Evolutionary conservation across 495 filamentous ascomycete genomes (phyloP).

Genomic region (Lophiostoma macrostomum): DNA sequence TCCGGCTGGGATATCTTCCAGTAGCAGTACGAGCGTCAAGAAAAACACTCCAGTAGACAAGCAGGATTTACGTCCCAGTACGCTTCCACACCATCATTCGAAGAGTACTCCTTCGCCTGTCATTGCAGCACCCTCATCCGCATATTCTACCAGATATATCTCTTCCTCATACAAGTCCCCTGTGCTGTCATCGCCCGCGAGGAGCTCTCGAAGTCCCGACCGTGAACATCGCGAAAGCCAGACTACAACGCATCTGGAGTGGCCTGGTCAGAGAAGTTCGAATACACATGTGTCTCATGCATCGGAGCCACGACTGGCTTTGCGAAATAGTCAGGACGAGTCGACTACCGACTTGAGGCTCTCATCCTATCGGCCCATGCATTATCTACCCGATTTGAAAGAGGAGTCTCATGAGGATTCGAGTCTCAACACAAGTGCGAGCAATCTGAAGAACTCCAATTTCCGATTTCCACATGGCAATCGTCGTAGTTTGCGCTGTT

Average conservation of each 20-base stretch:
- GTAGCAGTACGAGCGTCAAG: not conserved
- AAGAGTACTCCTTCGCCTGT: slow-evolving; percentile 16
- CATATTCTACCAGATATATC: slow-evolving; percentile 15
- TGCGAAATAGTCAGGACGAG: slow-evolving; percentile 14
- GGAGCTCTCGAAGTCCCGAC: not conserved
- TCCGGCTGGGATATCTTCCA: not conserved
- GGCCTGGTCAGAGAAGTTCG: slow-evolving; percentile 18
- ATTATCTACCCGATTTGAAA: slow-evolving; percentile 40
- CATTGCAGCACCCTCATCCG: slow-evolving; percentile 8
- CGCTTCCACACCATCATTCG: slow-evolving; percentile 7
- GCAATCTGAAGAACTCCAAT: slow-evolving; percentile 26
- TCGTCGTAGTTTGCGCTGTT: slow-evolving; percentile 5
- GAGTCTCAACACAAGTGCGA: slow-evolving; percentile 37
- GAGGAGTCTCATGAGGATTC: slow-evolving; percentile 42
- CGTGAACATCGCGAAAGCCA: slow-evolving; percentile 22
- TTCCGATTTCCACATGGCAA: slow-evolving; percentile 33
- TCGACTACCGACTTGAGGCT: slow-evolving; percentile 27
- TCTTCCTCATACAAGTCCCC: slow-evolving; percentile 1
- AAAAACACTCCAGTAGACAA: not conserved
- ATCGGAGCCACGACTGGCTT: not conserved
- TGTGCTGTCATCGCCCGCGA: slow-evolving; percentile 9
- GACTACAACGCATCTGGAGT: slow-evolving; percentile 27
- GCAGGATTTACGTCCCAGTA: not conserved
- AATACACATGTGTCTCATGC: not conserved
- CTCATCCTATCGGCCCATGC: slow-evolving; percentile 14